Base-by-base conservation (phyloP, 345 rosid species). In the Mercurialis annua region DNA sequence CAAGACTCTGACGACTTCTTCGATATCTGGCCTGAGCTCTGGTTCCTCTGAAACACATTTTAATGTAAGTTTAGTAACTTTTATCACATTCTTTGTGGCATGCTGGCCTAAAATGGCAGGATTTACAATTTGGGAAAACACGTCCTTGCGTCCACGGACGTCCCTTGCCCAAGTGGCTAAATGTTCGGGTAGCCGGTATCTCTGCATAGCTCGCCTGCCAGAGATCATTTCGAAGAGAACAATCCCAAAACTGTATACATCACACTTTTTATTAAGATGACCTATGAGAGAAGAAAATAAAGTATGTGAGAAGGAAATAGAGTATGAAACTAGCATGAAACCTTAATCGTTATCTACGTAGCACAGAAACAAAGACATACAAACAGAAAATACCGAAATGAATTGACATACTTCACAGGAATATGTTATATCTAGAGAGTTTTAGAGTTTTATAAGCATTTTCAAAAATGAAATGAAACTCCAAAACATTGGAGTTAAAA, bases 151-250 rank as follows among this genome's bases (percentile, higher is more conserved):
- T 23, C 53, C 61, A 14, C 59, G 54, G 14, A 65, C 43, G 68
- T 46, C 2, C 30, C 59, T 62, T n/a, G 77, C 77, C 77, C 77
- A 73, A 21, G 74, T n/a, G n/a, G n/a, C n/a, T n/a, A n/a, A n/a
- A n/a, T n/a, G n/a, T n/a, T n/a, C n/a, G n/a, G n/a, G n/a, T n/a
- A n/a, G n/a, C n/a, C n/a, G n/a, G n/a, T n/a, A n/a, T n/a, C n/a
- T n/a, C n/a, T n/a, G n/a, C n/a, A n/a, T n/a, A n/a, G n/a, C n/a
- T n/a, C n/a, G n/a, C n/a, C n/a, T n/a, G n/a, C n/a, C n/a, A n/a
- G n/a, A n/a, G n/a, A n/a, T n/a, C n/a, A n/a, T n/a, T n/a, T n/a
- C n/a, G n/a, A n/a, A n/a, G n/a, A n/a, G n/a, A n/a, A n/a, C n/a
- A n/a, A n/a, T n/a, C n/a, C n/a, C n/a, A n/a, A n/a, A n/a, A n/a